Evolutionary conservation across 495 filamentous ascomycete genomes (phyloP).

Genomic region (Aspergillus campestris): DNA sequence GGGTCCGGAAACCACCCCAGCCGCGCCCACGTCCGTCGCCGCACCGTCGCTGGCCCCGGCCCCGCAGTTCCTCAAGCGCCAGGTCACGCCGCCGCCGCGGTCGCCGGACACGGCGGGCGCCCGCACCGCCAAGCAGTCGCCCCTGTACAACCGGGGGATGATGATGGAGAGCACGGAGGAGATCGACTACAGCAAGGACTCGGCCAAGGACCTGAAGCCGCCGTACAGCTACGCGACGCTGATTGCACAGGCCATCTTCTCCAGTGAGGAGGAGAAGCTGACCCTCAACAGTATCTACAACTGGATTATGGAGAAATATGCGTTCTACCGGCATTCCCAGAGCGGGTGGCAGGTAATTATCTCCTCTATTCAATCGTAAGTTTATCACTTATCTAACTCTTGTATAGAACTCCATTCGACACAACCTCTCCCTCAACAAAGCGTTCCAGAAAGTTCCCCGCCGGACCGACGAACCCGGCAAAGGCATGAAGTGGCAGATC

Average conservation of each 20-base stretch:
- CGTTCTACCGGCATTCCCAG: constrained; percentile 78
- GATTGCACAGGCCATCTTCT: constrained; percentile 91
- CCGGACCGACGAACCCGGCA: constrained; percentile 88
- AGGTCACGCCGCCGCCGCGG: constrained; percentile 56
- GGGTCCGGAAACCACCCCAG: constrained; percentile 13
- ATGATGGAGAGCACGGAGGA: constrained; percentile 67
- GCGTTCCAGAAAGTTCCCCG: constrained; percentile 86
- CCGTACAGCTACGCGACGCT: constrained; percentile 94
- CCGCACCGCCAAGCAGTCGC: constrained; percentile 48
- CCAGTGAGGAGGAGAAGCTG: constrained; percentile 72
- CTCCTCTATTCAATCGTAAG: not conserved
- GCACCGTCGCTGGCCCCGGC: constrained; percentile 58
- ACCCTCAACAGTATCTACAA: constrained; percentile 85
- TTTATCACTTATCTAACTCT: constrained; percentile 2
- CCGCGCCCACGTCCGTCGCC: constrained; percentile 20
- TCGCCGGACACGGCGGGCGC: constrained; percentile 35
- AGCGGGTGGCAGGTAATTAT: constrained; percentile 79
- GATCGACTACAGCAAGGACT: constrained; percentile 78
- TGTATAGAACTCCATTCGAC: constrained; percentile 82
- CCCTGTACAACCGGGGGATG: constrained; percentile 56
- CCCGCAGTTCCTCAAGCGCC: constrained; percentile 59
- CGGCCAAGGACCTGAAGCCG: constrained; percentile 82
- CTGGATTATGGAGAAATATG: constrained; percentile 80
- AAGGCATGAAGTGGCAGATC: constrained; percentile 98
- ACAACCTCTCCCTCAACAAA: constrained; percentile 91